Percentiles rank a stretch among this genome's conserved stretches.
phyloP scores from a whole-genome alignment of 140 eudicot species.

The Cichorium intybus region DNA sequence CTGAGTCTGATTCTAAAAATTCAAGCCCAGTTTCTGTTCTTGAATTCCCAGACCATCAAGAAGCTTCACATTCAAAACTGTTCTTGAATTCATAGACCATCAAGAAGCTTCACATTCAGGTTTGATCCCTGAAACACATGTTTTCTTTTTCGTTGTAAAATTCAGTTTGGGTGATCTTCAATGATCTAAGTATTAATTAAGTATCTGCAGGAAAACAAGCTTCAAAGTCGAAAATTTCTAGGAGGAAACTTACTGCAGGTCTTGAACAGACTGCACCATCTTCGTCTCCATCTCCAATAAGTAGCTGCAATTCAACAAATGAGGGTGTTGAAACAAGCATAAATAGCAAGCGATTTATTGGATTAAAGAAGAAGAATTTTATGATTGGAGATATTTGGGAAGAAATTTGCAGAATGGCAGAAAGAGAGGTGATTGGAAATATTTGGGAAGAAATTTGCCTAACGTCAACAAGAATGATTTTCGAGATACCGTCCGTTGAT shows the following conservation, averaged over 20 bases:
- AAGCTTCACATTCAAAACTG: too few species aligned
- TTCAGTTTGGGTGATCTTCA: neutral
- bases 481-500: too few species aligned
- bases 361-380: constrained; percentile 24
- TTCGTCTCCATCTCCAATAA: constrained; percentile 16
- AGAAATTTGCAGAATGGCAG: constrained; percentile 25
- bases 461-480: too few species aligned
- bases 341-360: constrained; percentile 14
- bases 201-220: constrained; percentile 37
- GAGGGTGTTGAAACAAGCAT: constrained; percentile 22
- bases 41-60: constrained; percentile 40
- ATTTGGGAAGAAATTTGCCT: too few species aligned
- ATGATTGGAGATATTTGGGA: constrained; percentile 36
- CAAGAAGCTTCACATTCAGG: constrained; percentile 51
- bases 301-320: constrained; percentile 9
- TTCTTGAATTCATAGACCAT: too few species aligned
- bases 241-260: constrained; percentile 52
- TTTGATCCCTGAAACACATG: constrained; percentile 16
- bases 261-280: constrained; percentile 32
- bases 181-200: constrained; percentile 24
- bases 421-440: constrained; percentile 29
- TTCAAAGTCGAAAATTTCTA: constrained; percentile 36
- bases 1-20: constrained; percentile 45
- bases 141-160: neutral
- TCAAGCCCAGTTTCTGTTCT: constrained; percentile 83